Evolutionary conservation across 2,329 filamentous ascomycete species (phyloP), one percentile per base, ranked within the genome.

Genomic region (Pseudopyricularia javanii): DNA sequence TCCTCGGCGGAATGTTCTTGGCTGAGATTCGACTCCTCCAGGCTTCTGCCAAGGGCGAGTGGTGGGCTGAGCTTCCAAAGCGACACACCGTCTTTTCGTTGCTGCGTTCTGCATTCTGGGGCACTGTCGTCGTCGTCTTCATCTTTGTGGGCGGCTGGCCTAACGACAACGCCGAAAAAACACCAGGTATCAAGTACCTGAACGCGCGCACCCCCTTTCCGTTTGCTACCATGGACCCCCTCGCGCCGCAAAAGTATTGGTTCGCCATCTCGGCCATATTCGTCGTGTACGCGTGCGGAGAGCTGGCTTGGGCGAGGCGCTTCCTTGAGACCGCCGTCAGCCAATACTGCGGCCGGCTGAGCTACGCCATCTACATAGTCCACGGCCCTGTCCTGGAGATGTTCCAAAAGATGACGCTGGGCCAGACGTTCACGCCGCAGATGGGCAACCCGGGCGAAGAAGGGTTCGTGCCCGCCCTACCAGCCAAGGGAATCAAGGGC

Each of bases 281-380:
- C 51, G 62, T 83, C 0, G 74, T 87, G 0, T 68, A 75, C 1
- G 71, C 74, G 0, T 67, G 79, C 2, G 76, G 77, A 7, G 76
- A 75, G n/a, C 72, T 86, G 15, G 59, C 66, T 4, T 77, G 73
- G 73, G 68, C 84, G n/a, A 76, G 74, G 63, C 56, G 64, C 2
- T 78, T 83, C 59, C 83, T 85, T 58, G 80, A 82, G 61, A 69
- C 68, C 0, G 67, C 68, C 4, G 74, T 81, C 58, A 77, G 74
- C 59, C 81, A 82, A 60, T 83, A 82, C 55, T 70, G 85, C 2
- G 82, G 81, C 1, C 74, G 75, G 48, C 72, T 85, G 53, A 83
- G 79, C 0, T 86, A 76, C 61, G 71, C 76, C 2, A 66, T 86
- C 9, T 86, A 86, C 64, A 68, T 85, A 6, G 72, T 85, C 11